A percentile compares a stretch with the other conserved stretches of the same genome.
Conservation (phyloP, 2,329 filamentous ascomycete genomes). For the Penicillium paneum region DNA sequence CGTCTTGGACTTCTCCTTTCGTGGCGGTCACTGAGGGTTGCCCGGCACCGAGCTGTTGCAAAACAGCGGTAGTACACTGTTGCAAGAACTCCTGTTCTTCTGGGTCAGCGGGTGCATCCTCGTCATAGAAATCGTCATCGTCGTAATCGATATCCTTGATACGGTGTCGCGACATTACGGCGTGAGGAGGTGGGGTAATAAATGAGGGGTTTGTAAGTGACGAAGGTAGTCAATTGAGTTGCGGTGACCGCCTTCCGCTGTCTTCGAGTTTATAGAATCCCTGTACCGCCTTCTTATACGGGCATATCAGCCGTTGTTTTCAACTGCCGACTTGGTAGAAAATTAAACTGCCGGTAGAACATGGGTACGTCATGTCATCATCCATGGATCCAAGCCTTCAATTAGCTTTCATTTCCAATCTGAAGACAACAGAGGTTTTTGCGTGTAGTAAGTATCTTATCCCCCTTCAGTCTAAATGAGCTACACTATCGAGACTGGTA, state of each 20-base stretch:
- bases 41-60: constrained; percentile 60
- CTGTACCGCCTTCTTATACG: neutral
- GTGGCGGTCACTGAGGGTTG: constrained; percentile 58
- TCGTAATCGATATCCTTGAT: constrained; percentile 46
- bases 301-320: no score
- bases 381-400: neutral
- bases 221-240: neutral
- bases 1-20: constrained; percentile 76
- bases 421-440: neutral
- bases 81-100: constrained; percentile 58
- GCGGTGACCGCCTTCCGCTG: neutral
- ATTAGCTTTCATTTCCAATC: neutral
- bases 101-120: constrained; percentile 42
- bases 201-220: neutral
- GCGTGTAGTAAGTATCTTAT: no score
- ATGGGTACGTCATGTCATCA: no score
- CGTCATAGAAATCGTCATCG: constrained; percentile 40
- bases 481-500: no score
- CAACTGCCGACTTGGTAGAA: no score
- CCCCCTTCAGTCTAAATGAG: no score
- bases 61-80: constrained; percentile 64
- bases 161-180: constrained; percentile 45
- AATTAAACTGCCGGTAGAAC: no score
- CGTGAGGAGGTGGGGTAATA: constrained; percentile 3
- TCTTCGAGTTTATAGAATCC: no score